Base-by-base conservation (phyloP, 2,329 filamentous ascomycete species). In the Zarea fungicola region DNA sequence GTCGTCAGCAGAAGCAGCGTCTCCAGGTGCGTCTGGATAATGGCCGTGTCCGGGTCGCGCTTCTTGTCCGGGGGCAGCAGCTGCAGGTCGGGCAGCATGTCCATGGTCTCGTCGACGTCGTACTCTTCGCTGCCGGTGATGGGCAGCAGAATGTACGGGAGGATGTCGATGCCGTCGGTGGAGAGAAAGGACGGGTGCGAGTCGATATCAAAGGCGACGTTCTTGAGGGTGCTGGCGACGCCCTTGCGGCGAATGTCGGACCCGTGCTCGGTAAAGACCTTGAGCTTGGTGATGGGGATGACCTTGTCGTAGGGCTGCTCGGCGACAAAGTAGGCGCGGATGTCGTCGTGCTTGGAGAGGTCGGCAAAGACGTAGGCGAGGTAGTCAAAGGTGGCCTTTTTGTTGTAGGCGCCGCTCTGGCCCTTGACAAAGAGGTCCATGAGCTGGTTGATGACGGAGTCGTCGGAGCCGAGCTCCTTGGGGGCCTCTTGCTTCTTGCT, bases 361-460 rank as follows among this genome's bases (percentile, higher is more conserved):
- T 99, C 92, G 34, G 93, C 92, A 64, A 99, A 95, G 48, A 96
- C 76, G 63, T 97, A 99, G 35, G 90, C 83, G 21, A 99, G 79
- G 67, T 97, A 96, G 70, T 99, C 90, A 65, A 83, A 97, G 67
- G 92, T 80, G 52, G 90, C 90, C 22, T 85, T 66, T 62, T 87
- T 85, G 74, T 97, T 97, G 67, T 93, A 90, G 9, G 77, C 75
- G 21, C 86, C 87, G 53, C 87, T 84, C 19, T 88, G 84, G 18
- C 92, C 92, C 71, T 93, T 95, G 63, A 97, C 93, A 63, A 99
- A 99, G 58, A 95, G 85, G 65, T 97, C 93, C 65, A 99, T 82
- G 25, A 99, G 74, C 67, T 97, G 93, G 65, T 96, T 90, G 59
- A 97, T 80, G 5, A 89, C 84, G 51, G 81, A 75, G 29, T 84